Percentiles rank a stretch among this genome's conserved stretches.
Evolutionary conservation across 495 filamentous ascomycete genomes (phyloP).

Genomic region (Filosporella fistucella): DNA sequence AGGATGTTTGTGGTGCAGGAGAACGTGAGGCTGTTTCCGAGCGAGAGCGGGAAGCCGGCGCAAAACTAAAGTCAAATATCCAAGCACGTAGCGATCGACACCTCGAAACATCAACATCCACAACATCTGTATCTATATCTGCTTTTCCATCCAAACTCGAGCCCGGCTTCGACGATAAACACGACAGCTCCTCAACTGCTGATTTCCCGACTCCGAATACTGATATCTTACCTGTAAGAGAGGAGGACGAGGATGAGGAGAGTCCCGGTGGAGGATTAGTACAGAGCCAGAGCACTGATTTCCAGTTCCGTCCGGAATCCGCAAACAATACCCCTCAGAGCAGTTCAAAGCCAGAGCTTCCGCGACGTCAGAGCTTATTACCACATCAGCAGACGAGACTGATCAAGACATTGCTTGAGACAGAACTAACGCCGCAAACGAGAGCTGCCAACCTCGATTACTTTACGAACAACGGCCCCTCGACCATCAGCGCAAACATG

Average conservation of each 20-base stretch:
- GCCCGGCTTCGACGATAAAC: constrained; percentile 11
- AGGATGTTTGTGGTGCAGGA: neutral
- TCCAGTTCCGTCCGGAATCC: neutral
- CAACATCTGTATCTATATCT: too few relatives aligned
- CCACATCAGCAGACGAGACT: constrained; percentile 41
- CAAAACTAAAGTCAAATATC: neutral
- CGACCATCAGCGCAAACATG: constrained; percentile 34
- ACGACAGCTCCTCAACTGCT: constrained; percentile 19
- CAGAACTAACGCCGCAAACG: constrained; percentile 26
- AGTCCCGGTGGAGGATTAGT: neutral
- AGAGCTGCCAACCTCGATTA: constrained; percentile 28
- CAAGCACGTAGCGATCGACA: constrained; percentile 8
- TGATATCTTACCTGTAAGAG: constrained; percentile 16
- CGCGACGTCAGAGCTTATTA: constrained; percentile 36
- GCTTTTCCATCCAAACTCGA: neutral
- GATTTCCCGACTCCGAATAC: constrained; percentile 25
- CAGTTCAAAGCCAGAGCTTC: constrained; percentile 10
- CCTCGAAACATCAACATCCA: constrained; percentile 5
- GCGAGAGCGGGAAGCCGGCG: neutral
- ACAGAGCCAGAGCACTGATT: neutral
- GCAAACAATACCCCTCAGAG: neutral
- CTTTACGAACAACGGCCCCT: constrained; percentile 29
- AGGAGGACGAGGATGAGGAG: constrained; percentile 7
- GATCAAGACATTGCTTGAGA: constrained; percentile 40
- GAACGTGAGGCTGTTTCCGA: neutral